phyloP scores from a whole-genome alignment of 148 eudicot species.

The Rhododendron ovatum region DNA sequence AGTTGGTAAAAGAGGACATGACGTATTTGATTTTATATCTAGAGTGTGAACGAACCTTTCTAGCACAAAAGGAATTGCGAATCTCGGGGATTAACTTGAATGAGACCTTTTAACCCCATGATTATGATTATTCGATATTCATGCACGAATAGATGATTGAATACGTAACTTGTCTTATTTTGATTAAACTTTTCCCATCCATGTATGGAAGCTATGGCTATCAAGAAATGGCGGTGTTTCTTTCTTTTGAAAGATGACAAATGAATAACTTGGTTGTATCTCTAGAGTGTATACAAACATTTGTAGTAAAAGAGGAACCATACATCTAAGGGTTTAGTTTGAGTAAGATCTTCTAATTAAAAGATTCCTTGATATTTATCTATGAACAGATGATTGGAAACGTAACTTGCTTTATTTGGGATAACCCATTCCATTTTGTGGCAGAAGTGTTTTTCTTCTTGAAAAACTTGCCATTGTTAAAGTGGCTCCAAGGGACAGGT shows the following conservation, averaged over 20 bases:
- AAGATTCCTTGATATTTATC: background rate
- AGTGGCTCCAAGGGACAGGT: constrained; percentile 1
- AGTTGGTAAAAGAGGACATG: background rate
- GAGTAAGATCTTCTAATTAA: background rate
- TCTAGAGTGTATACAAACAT: background rate
- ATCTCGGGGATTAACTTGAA: background rate
- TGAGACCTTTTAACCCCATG: background rate
- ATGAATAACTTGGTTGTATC: background rate
- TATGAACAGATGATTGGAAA: background rate
- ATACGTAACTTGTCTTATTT: background rate
- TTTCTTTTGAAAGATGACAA: background rate
- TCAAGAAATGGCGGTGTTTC: background rate
- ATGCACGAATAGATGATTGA: background rate
- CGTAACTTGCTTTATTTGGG: background rate
- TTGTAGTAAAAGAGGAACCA: background rate
- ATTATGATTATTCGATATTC: background rate
- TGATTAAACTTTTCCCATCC: background rate
- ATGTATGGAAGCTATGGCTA: background rate
- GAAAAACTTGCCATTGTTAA: background rate
- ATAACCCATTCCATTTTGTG: background rate
- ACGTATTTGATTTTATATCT: background rate
- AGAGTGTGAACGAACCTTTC: background rate
- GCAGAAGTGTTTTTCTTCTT: background rate
- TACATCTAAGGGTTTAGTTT: background rate
- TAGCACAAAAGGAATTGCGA: background rate